Conservation (phyloP, 73 alveolate genomes). For the Tetrahymena malaccensis region DNA sequence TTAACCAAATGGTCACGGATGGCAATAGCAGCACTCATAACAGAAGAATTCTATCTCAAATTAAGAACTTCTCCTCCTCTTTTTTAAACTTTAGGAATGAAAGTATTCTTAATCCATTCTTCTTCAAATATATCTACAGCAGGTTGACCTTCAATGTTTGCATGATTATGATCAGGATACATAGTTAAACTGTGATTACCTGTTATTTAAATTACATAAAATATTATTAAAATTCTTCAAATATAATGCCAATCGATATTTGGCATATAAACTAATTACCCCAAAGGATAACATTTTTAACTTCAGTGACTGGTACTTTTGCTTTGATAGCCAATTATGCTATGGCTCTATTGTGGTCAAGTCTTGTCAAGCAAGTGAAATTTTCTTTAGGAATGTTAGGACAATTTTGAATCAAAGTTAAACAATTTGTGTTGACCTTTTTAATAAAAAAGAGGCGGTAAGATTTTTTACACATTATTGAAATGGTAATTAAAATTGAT, state of each 20-base stretch:
- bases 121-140: slow-evolving; percentile 24
- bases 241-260: too few relatives aligned
- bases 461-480: too few relatives aligned
- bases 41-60: slow-evolving; percentile 46
- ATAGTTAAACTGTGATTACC: slow-evolving; percentile 39
- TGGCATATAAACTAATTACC: neutral
- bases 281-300: slow-evolving; percentile 44
- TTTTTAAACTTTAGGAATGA: slow-evolving; percentile 63
- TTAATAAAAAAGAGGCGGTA: neutral
- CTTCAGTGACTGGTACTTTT: slow-evolving; percentile 1
- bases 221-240: too few relatives aligned
- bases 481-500: neutral
- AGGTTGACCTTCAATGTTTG: slow-evolving; percentile 31
- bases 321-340: slow-evolving; percentile 40
- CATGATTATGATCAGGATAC: slow-evolving; percentile 50
- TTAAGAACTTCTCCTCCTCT: slow-evolving; percentile 79
- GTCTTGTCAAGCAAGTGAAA: slow-evolving; percentile 61
- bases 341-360: slow-evolving; percentile 75
- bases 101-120: slow-evolving; percentile 52
- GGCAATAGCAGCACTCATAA: slow-evolving; percentile 37
- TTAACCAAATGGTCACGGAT: slow-evolving; percentile 27
- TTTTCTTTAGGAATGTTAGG: slow-evolving; percentile 72
- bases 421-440: slow-evolving; percentile 67
- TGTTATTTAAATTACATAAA: neutral
- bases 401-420: slow-evolving; percentile 52